These are phyloP conservation scores for Saksenaea oblongispora DNA, from an alignment of 371 early-diverging fungal genomes.

Conservation along the genomic window DNA sequence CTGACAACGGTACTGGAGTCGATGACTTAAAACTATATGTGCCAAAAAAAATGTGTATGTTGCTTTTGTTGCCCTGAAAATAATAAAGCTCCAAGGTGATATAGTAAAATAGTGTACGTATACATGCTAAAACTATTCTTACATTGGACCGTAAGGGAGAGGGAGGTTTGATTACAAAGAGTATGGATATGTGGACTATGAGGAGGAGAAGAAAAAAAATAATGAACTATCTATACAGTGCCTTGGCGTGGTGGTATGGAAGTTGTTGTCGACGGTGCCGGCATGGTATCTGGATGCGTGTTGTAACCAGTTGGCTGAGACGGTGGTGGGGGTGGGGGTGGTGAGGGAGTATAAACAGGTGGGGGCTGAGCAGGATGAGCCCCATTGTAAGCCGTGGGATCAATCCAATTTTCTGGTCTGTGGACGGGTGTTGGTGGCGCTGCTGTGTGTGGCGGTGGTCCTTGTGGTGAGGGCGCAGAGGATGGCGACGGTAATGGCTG, in stretches of 20 bases:
- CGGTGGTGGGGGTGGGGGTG: background rate
- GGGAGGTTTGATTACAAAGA: background rate
- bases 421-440: conserved; percentile 13
- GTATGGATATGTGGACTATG: background rate
- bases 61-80: background rate
- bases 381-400: conserved; percentile 58
- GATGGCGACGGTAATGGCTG: conserved; percentile 20
- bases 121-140: conserved; percentile 2
- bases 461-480: conserved; percentile 18
- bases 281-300: background rate
- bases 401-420: conserved; percentile 51
- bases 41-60: background rate
- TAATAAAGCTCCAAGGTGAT: background rate
- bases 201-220: background rate
- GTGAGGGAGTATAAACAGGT: background rate
- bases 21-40: conserved; percentile 9
- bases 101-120: background rate
- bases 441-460: conserved; percentile 32
- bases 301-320: too few relatives aligned
- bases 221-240: background rate
- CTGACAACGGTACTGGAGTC: conserved; percentile 70
- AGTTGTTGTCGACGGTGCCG: background rate
- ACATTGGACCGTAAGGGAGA: conserved; percentile 5
- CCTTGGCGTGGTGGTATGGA: background rate
- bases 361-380: conserved; percentile 24